Evolutionary conservation across 441 rosid genomes (phyloP), one percentile per base, ranked within the genome.

Genomic region (Populus hybrid): DNA sequence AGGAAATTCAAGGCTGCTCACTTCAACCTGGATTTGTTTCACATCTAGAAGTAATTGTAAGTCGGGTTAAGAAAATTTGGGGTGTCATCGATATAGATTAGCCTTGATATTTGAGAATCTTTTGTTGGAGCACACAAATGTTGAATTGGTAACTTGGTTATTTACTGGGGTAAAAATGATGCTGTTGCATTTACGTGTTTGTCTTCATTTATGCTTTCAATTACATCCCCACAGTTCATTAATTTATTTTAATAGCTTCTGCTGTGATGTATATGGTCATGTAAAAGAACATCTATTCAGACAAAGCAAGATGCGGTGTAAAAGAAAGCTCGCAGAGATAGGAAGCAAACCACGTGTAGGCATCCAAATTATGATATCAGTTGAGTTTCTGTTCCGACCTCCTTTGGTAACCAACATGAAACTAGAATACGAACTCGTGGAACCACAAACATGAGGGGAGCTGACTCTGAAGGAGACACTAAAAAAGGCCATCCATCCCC

Each of bases 391-490:
- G 74, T 32, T 70, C 74, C 35, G 67, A 21, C 59, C 63, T 34
- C 77, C 73, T 81, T 73, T 76, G 30, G 74, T 69, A 80, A 68
- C 81, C 69, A 63, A 71, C 85, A 69, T 46, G 78, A 76, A 77
- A 77, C 82, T 73, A 83, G 38, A 69, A 74, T 73, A 77, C 67
- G 71, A 80, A 70, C 34, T 71, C 40, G 14, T 81, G 72, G 82
- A 67, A 69, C 73, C 79, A 35, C 75, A 50, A 11, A 75, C 79
- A 81, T 71, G 82, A 77, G 70, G 36, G 75, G 5, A 73, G 77
- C 77, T 67, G 54, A 59, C 75, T 69, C 61, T 64, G 42, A 34
- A 21, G 85, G 81, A 63, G 75, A 80, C 81, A 59, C 40, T 24
- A 50, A 7, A 70, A 69, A 81, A 80, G 78, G 68, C 36, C 12